phyloP scores from a whole-genome alignment of 148 eudicot species.

The Diospyros lotus region DNA sequence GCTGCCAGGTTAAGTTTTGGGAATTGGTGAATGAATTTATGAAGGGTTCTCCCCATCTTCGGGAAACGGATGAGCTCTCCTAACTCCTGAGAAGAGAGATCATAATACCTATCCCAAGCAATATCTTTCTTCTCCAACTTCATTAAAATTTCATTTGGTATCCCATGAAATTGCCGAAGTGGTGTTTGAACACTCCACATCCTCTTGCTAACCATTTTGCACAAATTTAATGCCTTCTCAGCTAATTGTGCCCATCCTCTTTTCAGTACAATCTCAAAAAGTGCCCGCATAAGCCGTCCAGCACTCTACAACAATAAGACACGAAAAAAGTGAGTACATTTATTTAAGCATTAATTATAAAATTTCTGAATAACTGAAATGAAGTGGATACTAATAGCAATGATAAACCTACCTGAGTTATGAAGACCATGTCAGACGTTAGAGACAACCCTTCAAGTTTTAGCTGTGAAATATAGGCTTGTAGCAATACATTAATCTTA shows the following conservation, averaged over 20 bases:
- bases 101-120: constrained; percentile 91
- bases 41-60: constrained; percentile 82
- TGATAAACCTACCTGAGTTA: constrained; percentile 58
- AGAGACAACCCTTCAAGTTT: constrained; percentile 87
- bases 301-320: constrained; percentile 55
- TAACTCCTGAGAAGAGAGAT: constrained; percentile 76
- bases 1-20: constrained; percentile 87
- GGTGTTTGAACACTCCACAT: constrained; percentile 94
- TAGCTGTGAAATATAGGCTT: constrained; percentile 79
- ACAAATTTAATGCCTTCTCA: constrained; percentile 74
- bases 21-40: constrained; percentile 82
- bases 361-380: not conserved
- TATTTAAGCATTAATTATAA: not conserved
- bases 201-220: constrained; percentile 86
- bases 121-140: constrained; percentile 88
- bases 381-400: not conserved
- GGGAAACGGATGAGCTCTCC: constrained; percentile 75
- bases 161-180: constrained; percentile 76
- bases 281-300: constrained; percentile 77
- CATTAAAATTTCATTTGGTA: constrained; percentile 55
- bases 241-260: constrained; percentile 90
- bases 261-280: constrained; percentile 76
- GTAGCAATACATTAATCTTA: constrained; percentile 84
- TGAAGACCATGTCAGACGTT: constrained; percentile 85
- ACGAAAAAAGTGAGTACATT: not conserved